These are phyloP conservation scores for Mucor piriformis DNA, from an alignment of 371 early-diverging fungal genomes.

Conservation along the genomic window DNA sequence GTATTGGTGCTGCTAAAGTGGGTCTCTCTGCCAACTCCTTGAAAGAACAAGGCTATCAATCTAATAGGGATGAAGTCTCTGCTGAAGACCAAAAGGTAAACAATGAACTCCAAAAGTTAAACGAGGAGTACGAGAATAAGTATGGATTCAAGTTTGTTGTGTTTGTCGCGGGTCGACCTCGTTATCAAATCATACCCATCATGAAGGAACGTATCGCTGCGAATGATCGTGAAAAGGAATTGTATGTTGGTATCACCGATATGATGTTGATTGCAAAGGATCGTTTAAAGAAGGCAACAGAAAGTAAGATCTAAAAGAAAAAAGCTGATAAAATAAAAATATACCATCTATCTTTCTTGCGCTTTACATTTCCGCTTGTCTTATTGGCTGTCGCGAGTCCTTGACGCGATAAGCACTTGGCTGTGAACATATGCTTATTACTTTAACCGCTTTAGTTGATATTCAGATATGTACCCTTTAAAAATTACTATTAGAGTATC, in stretches of 20 bases:
- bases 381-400: not conserved
- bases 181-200: constrained; percentile 72
- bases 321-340: constrained; percentile 4
- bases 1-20: constrained; percentile 79
- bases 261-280: constrained; percentile 82
- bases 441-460: no score
- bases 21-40: constrained; percentile 74
- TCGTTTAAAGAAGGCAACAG: constrained; percentile 64
- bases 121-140: constrained; percentile 74
- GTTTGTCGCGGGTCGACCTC: constrained; percentile 84
- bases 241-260: constrained; percentile 65
- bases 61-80: constrained; percentile 23
- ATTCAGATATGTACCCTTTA: no score
- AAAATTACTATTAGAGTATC: no score
- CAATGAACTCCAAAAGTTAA: constrained; percentile 52
- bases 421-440: no score
- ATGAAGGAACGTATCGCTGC: constrained; percentile 67
- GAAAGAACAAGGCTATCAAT: constrained; percentile 75
- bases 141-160: constrained; percentile 90
- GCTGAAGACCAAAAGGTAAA: constrained; percentile 43
- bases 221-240: constrained; percentile 56
- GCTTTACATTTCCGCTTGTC: not conserved
- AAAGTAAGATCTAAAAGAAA: constrained; percentile 24
- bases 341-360: constrained; percentile 3
- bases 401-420: no score